A percentile compares a stretch with the other conserved stretches of the same genome.
phyloP scores from a whole-genome alignment of 2,329 filamentous ascomycete species.

The Lasiodiplodia hormozganensis region DNA sequence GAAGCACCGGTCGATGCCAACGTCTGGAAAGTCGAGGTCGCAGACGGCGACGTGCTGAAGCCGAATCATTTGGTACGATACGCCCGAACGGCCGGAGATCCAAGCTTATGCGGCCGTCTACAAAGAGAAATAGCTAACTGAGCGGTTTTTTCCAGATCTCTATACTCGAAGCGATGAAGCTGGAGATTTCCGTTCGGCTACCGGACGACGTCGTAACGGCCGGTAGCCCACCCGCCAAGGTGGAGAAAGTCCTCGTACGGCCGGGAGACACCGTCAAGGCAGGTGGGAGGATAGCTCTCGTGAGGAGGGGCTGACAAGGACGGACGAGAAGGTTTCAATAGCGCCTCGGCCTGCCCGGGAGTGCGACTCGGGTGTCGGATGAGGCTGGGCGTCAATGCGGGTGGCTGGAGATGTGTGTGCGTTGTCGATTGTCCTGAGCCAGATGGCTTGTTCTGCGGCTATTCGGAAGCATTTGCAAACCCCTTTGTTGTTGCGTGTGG shows the following conservation, averaged over 20 bases:
- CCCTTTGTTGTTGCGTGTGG: neutral
- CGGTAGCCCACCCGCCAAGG: slow-evolving; percentile 32
- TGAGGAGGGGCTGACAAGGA: slow-evolving; percentile 29
- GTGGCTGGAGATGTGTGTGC: slow-evolving; percentile 1
- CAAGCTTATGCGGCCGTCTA: neutral
- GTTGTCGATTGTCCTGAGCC: neutral
- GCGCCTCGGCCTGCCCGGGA: neutral
- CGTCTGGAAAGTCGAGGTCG: slow-evolving; percentile 53
- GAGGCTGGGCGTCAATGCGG: slow-evolving; percentile 8
- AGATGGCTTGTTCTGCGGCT: neutral
- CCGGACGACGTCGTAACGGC: slow-evolving; percentile 40
- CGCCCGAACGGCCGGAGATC: neutral
- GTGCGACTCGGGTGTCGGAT: neutral
- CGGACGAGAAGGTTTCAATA: neutral
- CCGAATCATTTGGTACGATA: slow-evolving; percentile 40
- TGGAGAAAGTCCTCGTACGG: slow-evolving; percentile 52
- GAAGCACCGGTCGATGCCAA: slow-evolving; percentile 55
- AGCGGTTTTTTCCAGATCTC: slow-evolving; percentile 38
- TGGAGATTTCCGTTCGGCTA: slow-evolving; percentile 54
- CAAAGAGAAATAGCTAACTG: neutral
- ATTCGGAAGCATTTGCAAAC: neutral
- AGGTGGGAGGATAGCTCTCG: slow-evolving; percentile 43
- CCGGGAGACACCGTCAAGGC: slow-evolving; percentile 50
- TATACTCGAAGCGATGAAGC: slow-evolving; percentile 56
- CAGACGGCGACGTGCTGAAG: slow-evolving; percentile 46